These are phyloP conservation scores for Selenicereus undatus DNA, from an alignment of 148 eudicot species.

Conservation along the genomic window DNA sequence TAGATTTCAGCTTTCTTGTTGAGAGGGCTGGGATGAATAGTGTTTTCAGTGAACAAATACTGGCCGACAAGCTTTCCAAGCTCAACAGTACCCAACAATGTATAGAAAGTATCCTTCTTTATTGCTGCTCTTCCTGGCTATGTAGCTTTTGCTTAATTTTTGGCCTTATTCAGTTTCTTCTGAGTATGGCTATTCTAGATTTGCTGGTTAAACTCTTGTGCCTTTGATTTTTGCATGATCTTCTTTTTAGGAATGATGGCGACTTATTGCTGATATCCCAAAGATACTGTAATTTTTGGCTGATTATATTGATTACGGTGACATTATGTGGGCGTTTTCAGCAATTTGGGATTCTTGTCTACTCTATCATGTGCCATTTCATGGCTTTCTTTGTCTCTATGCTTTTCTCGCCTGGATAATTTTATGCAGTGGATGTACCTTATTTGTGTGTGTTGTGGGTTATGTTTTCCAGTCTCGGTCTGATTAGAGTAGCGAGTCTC, in stretches of 20 bases:
- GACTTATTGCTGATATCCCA: not conserved
- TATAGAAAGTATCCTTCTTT: constrained; percentile 81
- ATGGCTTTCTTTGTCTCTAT: not conserved
- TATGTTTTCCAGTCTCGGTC: not conserved
- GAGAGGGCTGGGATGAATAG: constrained; percentile 61
- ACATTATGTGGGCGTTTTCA: not conserved
- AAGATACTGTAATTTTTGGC: not conserved
- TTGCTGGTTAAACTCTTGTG: not conserved
- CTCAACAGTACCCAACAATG: constrained; percentile 88
- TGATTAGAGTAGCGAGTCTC: too few relatives aligned
- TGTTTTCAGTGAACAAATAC: constrained; percentile 71
- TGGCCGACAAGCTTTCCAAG: constrained; percentile 89
- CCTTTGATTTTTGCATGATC: not conserved
- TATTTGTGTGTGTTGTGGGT: not conserved
- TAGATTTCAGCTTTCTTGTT: not conserved
- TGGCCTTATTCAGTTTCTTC: not conserved
- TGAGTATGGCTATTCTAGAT: constrained; percentile 9
- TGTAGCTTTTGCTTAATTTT: not conserved
- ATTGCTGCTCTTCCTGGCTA: not conserved
- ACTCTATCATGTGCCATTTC: not conserved
- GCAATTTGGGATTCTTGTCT: not conserved
- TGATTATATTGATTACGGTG: not conserved
- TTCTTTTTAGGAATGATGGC: not conserved
- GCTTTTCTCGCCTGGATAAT: not conserved
- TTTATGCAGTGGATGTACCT: not conserved